Evolutionary conservation across 768 basidiomycete species (phyloP).

Genomic region (Mycena amicta): DNA sequence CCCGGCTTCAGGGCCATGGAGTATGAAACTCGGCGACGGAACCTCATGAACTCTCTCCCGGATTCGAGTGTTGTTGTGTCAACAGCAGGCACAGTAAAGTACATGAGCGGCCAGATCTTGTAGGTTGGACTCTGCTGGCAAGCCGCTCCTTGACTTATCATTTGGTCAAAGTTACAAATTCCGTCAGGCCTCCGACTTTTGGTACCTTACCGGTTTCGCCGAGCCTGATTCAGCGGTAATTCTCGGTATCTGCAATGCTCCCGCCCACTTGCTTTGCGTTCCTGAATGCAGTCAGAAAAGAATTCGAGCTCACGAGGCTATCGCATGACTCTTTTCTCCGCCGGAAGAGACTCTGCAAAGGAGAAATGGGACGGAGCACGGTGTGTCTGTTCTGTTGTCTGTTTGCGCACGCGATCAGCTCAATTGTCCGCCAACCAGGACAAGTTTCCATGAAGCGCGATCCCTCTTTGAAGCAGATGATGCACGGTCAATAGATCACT

Average conservation of each 20-base stretch:
- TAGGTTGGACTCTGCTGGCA: constrained; percentile 37
- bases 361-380: constrained; percentile 94
- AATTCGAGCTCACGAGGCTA: constrained; percentile 74
- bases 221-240: constrained; percentile 91
- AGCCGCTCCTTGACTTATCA: background rate
- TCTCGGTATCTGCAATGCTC: constrained; percentile 63
- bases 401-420: too few species aligned
- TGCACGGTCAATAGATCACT: constrained; percentile 56
- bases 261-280: background rate
- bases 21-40: constrained; percentile 70
- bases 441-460: constrained; percentile 65
- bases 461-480: constrained; percentile 79
- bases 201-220: constrained; percentile 95
- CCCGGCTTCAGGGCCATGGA: constrained; percentile 80
- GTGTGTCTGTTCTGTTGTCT: too few species aligned
- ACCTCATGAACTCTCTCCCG: constrained; percentile 74
- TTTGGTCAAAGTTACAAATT: constrained; percentile 79
- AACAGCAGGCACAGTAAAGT: constrained; percentile 79
- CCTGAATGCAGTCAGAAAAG: constrained; percentile 54
- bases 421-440: constrained; percentile 41
- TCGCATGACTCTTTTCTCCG: constrained; percentile 82
- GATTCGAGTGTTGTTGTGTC: constrained; percentile 75
- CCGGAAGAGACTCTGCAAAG: constrained; percentile 69
- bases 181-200: constrained; percentile 89
- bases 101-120: constrained; percentile 87